Conservation (phyloP, 2,329 filamentous ascomycete genomes). For the Monosporascus ibericus region DNA sequence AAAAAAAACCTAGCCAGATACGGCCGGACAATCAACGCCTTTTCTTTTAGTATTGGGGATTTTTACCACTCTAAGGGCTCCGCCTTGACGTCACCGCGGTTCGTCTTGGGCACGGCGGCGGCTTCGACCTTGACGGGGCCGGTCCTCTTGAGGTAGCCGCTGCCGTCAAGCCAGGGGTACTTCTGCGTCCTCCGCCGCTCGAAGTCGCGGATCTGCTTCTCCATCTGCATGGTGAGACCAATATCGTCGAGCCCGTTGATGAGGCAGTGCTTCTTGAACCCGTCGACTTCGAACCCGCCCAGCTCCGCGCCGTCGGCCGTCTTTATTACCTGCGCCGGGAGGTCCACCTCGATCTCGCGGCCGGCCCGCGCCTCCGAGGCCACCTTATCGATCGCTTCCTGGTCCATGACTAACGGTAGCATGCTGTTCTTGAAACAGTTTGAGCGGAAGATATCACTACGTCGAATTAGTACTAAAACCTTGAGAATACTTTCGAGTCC, state of each 20-base stretch:
- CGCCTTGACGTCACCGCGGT: constrained; percentile 73
- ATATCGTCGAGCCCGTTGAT: constrained; percentile 94
- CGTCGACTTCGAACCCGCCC: constrained; percentile 78
- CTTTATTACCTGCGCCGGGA: constrained; percentile 78
- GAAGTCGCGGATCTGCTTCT: constrained; percentile 79
- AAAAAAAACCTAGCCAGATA: not conserved
- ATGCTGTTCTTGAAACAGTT: constrained; percentile 99
- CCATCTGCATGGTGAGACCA: constrained; percentile 85
- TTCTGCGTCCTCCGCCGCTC: constrained; percentile 70
- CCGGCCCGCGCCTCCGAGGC: constrained; percentile 73
- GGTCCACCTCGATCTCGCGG: constrained; percentile 81
- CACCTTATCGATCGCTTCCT: constrained; percentile 60
- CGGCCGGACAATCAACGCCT: not conserved
- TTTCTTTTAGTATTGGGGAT: not conserved
- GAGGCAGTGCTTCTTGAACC: constrained; percentile 91
- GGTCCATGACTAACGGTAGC: constrained; percentile 77
- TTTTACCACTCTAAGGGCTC: constrained; percentile 87
- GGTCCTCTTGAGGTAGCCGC: constrained; percentile 65
- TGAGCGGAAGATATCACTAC: constrained; percentile 88
- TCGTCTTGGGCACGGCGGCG: constrained; percentile 76
- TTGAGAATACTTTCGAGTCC: no score
- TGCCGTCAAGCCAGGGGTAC: constrained; percentile 89
- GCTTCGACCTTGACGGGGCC: constrained; percentile 51
- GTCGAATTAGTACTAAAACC: not conserved
- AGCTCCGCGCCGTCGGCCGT: constrained; percentile 68